phyloP scores from a whole-genome alignment of 805 yeast species.

The Candida quercuum region DNA sequence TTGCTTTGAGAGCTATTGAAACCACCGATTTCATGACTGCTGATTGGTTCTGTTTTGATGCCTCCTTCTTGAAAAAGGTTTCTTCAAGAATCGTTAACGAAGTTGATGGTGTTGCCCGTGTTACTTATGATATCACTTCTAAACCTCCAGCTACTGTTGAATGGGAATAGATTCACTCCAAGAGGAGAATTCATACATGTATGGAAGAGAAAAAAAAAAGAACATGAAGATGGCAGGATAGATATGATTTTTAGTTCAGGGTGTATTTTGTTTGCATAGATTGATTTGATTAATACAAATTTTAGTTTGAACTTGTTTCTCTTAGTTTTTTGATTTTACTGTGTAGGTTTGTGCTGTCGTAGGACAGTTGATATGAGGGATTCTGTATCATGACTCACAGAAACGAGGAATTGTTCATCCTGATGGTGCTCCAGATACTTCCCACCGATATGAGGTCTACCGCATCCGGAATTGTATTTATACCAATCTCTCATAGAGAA shows the following conservation, averaged over 20 bases:
- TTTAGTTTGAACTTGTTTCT: background rate
- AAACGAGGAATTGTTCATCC: constrained; percentile 44
- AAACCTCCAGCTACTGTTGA: constrained; percentile 99
- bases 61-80: constrained; percentile 84
- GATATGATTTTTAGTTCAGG: too few relatives aligned
- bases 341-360: constrained; percentile 24
- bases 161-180: constrained; percentile 67
- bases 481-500: constrained; percentile 62
- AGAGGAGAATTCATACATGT: background rate
- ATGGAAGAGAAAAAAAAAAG: background rate
- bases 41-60: constrained; percentile 96
- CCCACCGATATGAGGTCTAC: constrained; percentile 39
- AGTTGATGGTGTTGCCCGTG: constrained; percentile 98
- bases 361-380: constrained; percentile 51
- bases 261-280: background rate
- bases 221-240: too few relatives aligned
- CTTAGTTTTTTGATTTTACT: background rate
- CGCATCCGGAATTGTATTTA: constrained; percentile 32
- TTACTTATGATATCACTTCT: constrained; percentile 96
- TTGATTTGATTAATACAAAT: too few relatives aligned
- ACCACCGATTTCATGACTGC: constrained; percentile 99
- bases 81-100: constrained; percentile 97
- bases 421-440: constrained; percentile 24
- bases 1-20: constrained; percentile 97
- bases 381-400: constrained; percentile 64